phyloP scores from a whole-genome alignment of 1,284 basidiomycete species.

The Trichosporon sp. region DNA sequence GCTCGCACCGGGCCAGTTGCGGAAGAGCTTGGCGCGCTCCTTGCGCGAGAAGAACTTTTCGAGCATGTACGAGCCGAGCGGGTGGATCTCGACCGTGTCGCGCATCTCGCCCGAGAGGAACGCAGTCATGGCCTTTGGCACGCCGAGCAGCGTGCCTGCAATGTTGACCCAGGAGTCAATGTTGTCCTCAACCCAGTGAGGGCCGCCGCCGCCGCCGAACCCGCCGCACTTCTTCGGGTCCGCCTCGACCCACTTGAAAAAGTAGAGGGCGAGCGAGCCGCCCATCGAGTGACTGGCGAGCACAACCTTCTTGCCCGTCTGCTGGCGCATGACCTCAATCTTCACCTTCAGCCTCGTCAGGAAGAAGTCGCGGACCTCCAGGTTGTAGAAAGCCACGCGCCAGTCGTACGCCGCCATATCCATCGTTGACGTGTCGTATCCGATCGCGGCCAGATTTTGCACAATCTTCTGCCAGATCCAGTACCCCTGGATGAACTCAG shows the following conservation, averaged over 20 bases:
- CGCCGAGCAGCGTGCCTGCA: conserved; percentile 79
- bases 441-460: conserved; percentile 84
- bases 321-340: conserved; percentile 77
- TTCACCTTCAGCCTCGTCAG: conserved; percentile 83
- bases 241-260: conserved; percentile 92
- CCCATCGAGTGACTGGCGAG: conserved; percentile 87
- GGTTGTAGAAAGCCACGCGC: conserved; percentile 86
- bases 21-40: conserved; percentile 88
- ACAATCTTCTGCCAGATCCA: conserved; percentile 98
- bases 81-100: conserved; percentile 79
- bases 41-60: conserved; percentile 81
- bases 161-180: conserved; percentile 80
- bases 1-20: conserved; percentile 92
- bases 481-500: conserved; percentile 88
- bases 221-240: conserved; percentile 58
- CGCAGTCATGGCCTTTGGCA: conserved; percentile 90
- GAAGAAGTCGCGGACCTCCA: conserved; percentile 88
- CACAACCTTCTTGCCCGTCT: conserved; percentile 79
- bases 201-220: conserved; percentile 78
- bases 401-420: conserved; percentile 87
- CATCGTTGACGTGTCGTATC: conserved; percentile 88
- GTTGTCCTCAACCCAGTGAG: conserved; percentile 87
- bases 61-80: conserved; percentile 61
- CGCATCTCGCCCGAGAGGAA: conserved; percentile 94
- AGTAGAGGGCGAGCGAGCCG: conserved; percentile 62